These are phyloP conservation scores for Medicago ruthenica DNA, from an alignment of 306 rosid species.

Conservation along the genomic window DNA sequence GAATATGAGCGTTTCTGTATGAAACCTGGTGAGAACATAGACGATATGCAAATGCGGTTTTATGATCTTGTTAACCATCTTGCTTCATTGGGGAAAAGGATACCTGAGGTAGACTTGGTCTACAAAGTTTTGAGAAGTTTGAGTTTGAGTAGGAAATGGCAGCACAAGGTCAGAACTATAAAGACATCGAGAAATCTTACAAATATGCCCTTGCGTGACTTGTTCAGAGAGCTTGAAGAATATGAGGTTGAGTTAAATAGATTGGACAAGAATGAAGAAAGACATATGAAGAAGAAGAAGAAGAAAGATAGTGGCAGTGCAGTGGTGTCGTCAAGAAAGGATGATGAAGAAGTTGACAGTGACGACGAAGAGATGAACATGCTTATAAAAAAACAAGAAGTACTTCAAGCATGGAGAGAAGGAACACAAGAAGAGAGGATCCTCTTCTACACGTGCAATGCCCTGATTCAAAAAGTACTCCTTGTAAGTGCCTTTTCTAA, in stretches of 20 bases:
- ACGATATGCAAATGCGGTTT: neutral
- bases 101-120: neutral
- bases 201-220: neutral
- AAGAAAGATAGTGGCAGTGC: neutral
- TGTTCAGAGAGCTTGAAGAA: neutral
- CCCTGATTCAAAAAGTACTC: neutral
- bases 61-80: neutral
- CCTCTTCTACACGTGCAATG: neutral
- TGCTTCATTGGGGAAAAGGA: neutral
- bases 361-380: no score
- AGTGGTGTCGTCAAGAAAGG: no score
- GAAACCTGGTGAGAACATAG: neutral
- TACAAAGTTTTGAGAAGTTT: neutral
- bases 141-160: neutral
- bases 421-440: neutral
- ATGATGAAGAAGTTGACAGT: no score
- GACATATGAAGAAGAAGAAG: neutral
- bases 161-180: neutral
- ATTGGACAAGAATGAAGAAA: neutral
- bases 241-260: neutral
- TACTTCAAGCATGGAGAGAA: neutral
- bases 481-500: neutral
- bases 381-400: no score
- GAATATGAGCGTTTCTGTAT: no score
- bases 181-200: neutral